Percentiles rank a stretch among this genome's conserved stretches.
Conservation (phyloP, 1,284 basidiomycete species). For the Leccinum holopus region DNA sequence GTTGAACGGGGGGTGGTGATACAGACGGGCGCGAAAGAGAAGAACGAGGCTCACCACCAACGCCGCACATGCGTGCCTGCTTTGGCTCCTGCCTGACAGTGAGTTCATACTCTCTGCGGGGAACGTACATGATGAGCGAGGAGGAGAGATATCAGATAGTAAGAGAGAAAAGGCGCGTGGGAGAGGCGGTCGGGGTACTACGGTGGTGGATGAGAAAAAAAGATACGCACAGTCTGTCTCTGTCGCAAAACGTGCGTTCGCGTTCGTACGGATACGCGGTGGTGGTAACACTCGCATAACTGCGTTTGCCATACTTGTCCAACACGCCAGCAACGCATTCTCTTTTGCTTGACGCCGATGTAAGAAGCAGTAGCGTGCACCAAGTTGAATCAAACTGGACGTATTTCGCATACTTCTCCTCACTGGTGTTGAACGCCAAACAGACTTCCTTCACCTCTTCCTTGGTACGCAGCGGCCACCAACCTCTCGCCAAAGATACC, state of each 20-base stretch:
- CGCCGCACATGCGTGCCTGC: constrained; percentile 90
- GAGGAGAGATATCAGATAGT: constrained; percentile 18
- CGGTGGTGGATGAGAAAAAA: constrained; percentile 3
- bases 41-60: constrained; percentile 46
- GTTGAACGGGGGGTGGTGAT: constrained; percentile 6
- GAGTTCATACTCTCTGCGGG: constrained; percentile 75
- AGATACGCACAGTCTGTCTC: constrained; percentile 32
- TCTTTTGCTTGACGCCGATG: too few relatives aligned
- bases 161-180: constrained; percentile 8
- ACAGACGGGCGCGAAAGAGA: constrained; percentile 7
- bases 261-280: constrained; percentile 33
- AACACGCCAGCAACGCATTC: too few relatives aligned
- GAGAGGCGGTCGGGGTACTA: constrained; percentile 4
- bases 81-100: constrained; percentile 86
- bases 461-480: too few relatives aligned
- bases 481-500: too few relatives aligned
- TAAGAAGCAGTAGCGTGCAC: too few relatives aligned
- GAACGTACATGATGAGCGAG: constrained; percentile 7
- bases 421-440: too few relatives aligned
- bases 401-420: too few relatives aligned
- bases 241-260: constrained; percentile 26
- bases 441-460: too few relatives aligned
- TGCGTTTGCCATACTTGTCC: not conserved
- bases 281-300: constrained; percentile 18
- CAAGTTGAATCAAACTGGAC: too few relatives aligned